Percentiles rank a stretch among this genome's conserved stretches.
phyloP scores from a whole-genome alignment of 2,329 filamentous ascomycete species.

The Allantophomopsis cytisporea region DNA sequence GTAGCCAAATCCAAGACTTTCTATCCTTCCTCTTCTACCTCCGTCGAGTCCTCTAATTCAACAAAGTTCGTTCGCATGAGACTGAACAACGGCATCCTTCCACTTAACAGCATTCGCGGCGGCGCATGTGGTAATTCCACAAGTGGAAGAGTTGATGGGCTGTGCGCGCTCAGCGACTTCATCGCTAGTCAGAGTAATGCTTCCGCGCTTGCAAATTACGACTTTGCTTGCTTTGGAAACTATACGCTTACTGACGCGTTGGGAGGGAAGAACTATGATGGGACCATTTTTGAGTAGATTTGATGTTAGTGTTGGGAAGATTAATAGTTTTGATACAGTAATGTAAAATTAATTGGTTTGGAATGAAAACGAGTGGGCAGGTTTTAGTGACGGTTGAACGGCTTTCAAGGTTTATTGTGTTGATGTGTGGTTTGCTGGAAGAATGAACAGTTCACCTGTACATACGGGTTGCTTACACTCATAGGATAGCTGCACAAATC shows the following conservation, averaged over 20 bases:
- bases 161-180: constrained; percentile 28
- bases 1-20: constrained; percentile 23
- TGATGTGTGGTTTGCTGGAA: no score
- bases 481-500: no score
- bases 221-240: constrained; percentile 32
- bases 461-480: no score
- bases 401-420: no score
- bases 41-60: constrained; percentile 25
- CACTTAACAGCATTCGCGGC: constrained; percentile 30
- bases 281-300: constrained; percentile 14
- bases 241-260: constrained; percentile 25
- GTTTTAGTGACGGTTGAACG: no score
- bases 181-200: constrained; percentile 24
- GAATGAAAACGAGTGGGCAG: no score
- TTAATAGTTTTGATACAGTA: no score
- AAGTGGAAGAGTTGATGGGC: constrained; percentile 24
- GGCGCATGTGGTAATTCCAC: constrained; percentile 23
- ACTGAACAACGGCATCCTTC: constrained; percentile 33
- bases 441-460: no score
- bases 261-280: constrained; percentile 28
- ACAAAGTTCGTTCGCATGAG: constrained; percentile 34
- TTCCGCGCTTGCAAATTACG: constrained; percentile 26
- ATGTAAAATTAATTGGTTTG: no score
- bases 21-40: constrained; percentile 29
- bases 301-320: no score